Conservation (phyloP, 2,329 filamentous ascomycete genomes). For the Cryphonectria carpinicola region DNA sequence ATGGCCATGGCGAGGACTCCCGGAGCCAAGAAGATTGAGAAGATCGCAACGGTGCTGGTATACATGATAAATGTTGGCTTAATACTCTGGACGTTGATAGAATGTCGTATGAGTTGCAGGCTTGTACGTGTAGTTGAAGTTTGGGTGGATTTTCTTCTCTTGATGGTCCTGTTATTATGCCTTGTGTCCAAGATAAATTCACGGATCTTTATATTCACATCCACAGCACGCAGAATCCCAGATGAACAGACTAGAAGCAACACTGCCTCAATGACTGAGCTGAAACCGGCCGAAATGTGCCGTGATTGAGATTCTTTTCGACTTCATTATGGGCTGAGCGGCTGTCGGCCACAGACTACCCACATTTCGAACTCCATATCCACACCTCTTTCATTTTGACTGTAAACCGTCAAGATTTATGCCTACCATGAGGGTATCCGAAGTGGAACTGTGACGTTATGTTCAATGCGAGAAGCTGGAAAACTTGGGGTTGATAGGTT, state of each 20-base stretch:
- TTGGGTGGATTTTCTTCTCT: neutral
- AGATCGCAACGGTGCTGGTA: neutral
- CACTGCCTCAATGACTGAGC: slow-evolving; percentile 3
- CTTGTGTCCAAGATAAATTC: neutral
- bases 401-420: neutral
- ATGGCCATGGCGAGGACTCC: neutral
- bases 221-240: neutral
- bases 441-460: neutral
- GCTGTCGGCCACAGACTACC: neutral
- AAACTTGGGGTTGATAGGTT: neutral
- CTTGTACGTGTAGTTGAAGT: neutral
- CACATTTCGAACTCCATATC: neutral
- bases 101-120: neutral
- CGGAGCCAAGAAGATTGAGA: neutral
- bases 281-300: neutral
- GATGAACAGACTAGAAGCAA: neutral
- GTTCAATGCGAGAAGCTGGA: neutral
- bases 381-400: neutral
- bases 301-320: neutral
- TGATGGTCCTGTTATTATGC: neutral
- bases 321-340: neutral
- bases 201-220: neutral
- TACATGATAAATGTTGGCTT: neutral
- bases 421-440: neutral
- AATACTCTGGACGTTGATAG: neutral